phyloP scores from a whole-genome alignment of 108 stramenopile genomes.

The Pseudonitzschia pungens region DNA sequence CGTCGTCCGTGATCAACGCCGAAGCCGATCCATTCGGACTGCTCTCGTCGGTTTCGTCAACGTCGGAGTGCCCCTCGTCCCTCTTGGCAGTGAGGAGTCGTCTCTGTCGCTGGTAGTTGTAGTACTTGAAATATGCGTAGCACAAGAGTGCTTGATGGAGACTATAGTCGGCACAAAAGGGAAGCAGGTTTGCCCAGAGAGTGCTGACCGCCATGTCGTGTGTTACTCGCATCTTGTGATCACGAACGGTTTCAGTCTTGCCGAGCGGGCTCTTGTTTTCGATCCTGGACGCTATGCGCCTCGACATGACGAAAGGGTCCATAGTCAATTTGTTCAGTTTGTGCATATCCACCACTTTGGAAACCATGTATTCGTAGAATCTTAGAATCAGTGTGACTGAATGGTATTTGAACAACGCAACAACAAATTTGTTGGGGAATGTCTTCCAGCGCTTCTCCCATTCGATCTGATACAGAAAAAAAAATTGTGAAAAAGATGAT shows the following conservation, averaged over 20 bases:
- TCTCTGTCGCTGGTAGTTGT: conserved; percentile 25
- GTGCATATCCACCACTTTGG: conserved; percentile 5
- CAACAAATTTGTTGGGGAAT: conserved; percentile 38
- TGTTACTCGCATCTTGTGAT: background rate
- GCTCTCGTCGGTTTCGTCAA: background rate
- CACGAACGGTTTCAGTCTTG: background rate
- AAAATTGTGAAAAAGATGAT: background rate
- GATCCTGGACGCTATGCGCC: conserved; percentile 8
- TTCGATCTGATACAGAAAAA: conserved; percentile 38
- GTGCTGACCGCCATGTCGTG: conserved; percentile 14
- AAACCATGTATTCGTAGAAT: conserved; percentile 46
- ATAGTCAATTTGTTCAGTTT: conserved; percentile 48
- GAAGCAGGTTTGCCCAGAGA: conserved; percentile 49
- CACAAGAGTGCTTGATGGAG: conserved; percentile 54
- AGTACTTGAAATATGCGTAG: conserved; percentile 54
- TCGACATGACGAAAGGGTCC: conserved; percentile 47
- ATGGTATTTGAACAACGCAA: conserved; percentile 56
- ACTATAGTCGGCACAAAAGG: conserved; percentile 55
- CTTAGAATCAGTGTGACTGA: conserved; percentile 45
- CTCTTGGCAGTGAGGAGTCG: background rate
- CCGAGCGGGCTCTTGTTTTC: background rate
- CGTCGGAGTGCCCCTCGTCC: background rate
- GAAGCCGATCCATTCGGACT: background rate
- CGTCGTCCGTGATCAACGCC: conserved; percentile 6
- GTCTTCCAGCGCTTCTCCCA: conserved; percentile 54